Base-by-base conservation (phyloP, 371 early-diverging fungal species). In the Haplosporangium sp. region DNA sequence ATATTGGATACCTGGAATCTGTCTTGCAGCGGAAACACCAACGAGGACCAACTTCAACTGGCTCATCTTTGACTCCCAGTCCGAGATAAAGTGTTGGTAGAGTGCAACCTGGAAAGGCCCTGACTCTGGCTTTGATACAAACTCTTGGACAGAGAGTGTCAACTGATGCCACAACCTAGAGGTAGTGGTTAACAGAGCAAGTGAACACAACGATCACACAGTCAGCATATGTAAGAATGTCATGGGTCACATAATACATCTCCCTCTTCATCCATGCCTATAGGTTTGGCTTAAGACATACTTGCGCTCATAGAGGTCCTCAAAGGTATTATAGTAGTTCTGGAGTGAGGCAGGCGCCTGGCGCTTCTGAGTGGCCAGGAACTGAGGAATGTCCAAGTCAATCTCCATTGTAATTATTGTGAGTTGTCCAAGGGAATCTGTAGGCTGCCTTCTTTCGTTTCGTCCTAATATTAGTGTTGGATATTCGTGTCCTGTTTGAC, bases 91-190 rank as follows among this genome's bases (percentile, higher is more conserved):
- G 69, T 95, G 86, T 52, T 93, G 86, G 82, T 93, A 98, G 40
- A 99, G 71, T 14, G 91, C 87, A 29, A 96, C 84, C 67, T 95
- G 91, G 81, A 85, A 90, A 12, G 93, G 88, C 51, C 87, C 89
- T 14, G 98, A 91, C 42, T 85, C 86, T n/a, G 95, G 93, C 59
- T 90, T 86, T 48, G 84, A 80, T 62, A 94, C 87, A 74, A 97
- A 95, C 43, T 88, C 87, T 63, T 94, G 86, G 6, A 96, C 84
- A 43, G 83, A 81, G 54, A 90, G 62, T 23, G 98, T 98, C 67
- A 99, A 87, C 80, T 99, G 99, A 83, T 99, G 99, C 98, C 98
- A 99, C 55, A 98, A 86, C 82, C 98, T 97, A 64, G 20, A 29
- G 29, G 36, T 23, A 12, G 4, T 20, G 14, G 45, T 52, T 37